A percentile compares a stretch with the other conserved stretches of the same genome.
phyloP scores from a whole-genome alignment of 2,329 filamentous ascomycete genomes.

The Pyricularia sp. region DNA sequence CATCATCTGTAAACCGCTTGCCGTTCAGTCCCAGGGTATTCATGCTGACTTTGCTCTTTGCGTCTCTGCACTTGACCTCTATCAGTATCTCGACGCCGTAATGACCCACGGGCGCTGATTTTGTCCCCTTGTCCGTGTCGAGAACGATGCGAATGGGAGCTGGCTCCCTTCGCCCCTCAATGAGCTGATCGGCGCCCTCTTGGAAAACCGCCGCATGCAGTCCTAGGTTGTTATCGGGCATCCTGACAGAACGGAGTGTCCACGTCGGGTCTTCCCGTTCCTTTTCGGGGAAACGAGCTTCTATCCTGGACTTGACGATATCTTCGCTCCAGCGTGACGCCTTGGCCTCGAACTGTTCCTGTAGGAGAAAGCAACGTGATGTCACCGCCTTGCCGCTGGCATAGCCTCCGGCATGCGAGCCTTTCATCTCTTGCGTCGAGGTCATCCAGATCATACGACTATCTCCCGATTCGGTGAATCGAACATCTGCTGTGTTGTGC shows the following conservation, averaged over 20 bases:
- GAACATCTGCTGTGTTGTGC: conserved; percentile 58
- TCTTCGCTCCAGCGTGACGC: conserved; percentile 74
- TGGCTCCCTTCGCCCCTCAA: conserved; percentile 57
- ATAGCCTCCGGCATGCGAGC: conserved; percentile 37
- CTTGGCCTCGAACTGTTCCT: conserved; percentile 69
- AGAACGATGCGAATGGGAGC: conserved; percentile 65
- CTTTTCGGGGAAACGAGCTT: conserved; percentile 73
- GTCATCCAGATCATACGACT: conserved; percentile 60
- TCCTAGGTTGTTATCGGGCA: conserved; percentile 50
- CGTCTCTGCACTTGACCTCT: conserved; percentile 47
- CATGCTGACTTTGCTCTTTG: conserved; percentile 33
- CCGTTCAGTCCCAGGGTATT: conserved; percentile 57
- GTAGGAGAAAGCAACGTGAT: conserved; percentile 60
- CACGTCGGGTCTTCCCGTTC: conserved; percentile 75
- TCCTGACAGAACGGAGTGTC: conserved; percentile 64
- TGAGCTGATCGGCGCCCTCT: conserved; percentile 51
- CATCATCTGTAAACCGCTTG: conserved; percentile 62
- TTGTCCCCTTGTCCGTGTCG: conserved; percentile 58
- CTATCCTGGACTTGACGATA: conserved; percentile 74
- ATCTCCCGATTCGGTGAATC: conserved; percentile 62
- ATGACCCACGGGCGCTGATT: conserved; percentile 55
- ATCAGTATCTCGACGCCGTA: conserved; percentile 65
- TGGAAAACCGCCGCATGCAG: conserved; percentile 64
- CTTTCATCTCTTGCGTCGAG: conserved; percentile 51
- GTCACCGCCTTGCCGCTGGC: conserved; percentile 40